Evolutionary conservation across 176 grass and related monocot genomes (phyloP), one percentile per base, ranked within the genome.

Genomic region (Hyparrhenia diplandra): DNA sequence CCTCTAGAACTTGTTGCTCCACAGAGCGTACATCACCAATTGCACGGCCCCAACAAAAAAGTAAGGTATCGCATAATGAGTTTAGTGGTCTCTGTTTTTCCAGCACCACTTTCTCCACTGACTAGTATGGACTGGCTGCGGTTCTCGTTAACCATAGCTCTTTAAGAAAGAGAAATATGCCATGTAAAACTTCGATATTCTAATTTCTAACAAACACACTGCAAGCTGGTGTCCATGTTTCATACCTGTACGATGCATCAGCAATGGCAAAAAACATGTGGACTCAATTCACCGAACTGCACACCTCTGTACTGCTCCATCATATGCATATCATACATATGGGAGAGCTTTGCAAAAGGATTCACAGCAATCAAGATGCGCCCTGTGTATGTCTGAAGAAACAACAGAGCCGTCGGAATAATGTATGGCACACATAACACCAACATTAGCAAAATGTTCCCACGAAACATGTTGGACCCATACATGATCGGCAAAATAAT

Each of bases 1-100:
- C 93, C 79, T 96, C 93, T 65, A 96, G 83, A 87, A 96, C 88
- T 88, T 96, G 93, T 84, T 96, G 93, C 75, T 96, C 93, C 57
- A 96, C 93, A 0, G 93, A 88, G 49, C 90, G 85, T 72, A 90
- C 73, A 90, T 96, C 85, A 32, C 83, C 85, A 72, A 88, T 78
- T 74, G 88, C 76, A 81, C 80, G 86, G 1, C 93, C 93, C 55
- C 93, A n/a, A n/a, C 93, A 58, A 96, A 86, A 92, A 89, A 85
- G 90, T 96, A 69, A 96, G 85, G 54, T 92, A 92, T 74, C 85
- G 90, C 90, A 96, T 96, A 49, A 96, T 86, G 29, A 92, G 85
- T 70, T 97, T 97, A 14, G 89, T 93, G 36, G 91, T 97, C 83
- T 97, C 94, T 14, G 91, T 97, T 78, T 97, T 97, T 61, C 89